Conservation (phyloP, 305 asterid genomes). For the Fraxinus dipetala region DNA sequence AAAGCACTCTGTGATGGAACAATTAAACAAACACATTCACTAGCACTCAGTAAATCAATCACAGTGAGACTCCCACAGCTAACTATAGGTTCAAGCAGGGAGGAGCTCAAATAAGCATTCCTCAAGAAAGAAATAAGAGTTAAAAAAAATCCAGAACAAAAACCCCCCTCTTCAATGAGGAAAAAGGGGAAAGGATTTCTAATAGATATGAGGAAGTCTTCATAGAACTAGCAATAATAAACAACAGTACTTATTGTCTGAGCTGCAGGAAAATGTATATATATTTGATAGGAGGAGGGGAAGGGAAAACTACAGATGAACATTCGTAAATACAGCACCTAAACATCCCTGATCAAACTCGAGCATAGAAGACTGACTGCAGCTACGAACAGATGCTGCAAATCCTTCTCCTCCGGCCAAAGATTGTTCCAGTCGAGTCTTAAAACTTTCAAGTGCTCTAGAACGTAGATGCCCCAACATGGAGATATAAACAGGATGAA, state of each 20-base stretch:
- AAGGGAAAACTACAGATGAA: not conserved
- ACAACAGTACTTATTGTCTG: not conserved
- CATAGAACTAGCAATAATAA: not conserved
- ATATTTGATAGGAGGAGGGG: not conserved
- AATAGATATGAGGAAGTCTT: not conserved
- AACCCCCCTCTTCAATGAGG: not conserved
- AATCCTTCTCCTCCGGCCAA: constrained; percentile 51
- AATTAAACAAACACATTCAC: not conserved
- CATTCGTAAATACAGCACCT: constrained; percentile 35
- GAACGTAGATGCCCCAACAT: constrained; percentile 57
- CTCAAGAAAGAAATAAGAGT: not conserved
- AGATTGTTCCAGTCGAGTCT: constrained; percentile 34
- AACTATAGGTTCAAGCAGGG: not conserved
- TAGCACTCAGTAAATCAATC: not conserved
- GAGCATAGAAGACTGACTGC: constrained; percentile 39
- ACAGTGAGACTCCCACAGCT: not conserved
- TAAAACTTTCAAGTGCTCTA: constrained; percentile 43
- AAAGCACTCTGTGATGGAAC: not conserved
- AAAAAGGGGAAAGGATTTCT: not conserved
- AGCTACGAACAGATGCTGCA: constrained; percentile 46
- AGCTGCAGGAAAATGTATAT: constrained; percentile 1
- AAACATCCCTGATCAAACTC: constrained; percentile 52
- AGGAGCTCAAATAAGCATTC: not conserved
- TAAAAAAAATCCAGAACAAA: not conserved
- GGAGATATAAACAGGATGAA: constrained; percentile 47